phyloP scores from a whole-genome alignment of 306 rosid species.

The Vicia faba region DNA sequence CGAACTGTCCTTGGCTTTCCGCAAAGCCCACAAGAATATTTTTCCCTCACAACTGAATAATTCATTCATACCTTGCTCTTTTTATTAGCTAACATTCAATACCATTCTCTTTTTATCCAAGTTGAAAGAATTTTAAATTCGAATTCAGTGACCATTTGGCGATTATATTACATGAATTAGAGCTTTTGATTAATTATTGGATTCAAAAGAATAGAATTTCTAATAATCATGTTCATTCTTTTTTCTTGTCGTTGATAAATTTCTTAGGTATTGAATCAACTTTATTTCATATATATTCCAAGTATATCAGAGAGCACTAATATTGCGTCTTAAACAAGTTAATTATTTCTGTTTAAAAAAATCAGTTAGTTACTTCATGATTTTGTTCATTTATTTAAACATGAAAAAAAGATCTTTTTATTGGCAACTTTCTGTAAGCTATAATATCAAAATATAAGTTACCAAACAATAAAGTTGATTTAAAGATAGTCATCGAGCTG shows the following conservation, averaged over 20 bases:
- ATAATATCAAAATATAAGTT: too few species aligned
- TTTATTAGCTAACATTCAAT: slow-evolving; percentile 23
- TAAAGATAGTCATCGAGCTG: too few species aligned
- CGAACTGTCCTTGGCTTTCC: slow-evolving; percentile 65
- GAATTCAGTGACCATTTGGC: slow-evolving; percentile 24
- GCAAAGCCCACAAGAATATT: slow-evolving; percentile 65
- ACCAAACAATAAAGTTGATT: too few species aligned
- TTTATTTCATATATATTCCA: slow-evolving; percentile 18
- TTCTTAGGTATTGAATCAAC: slow-evolving; percentile 23
- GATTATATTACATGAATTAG: slow-evolving; percentile 42
- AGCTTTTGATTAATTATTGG: slow-evolving; percentile 41
- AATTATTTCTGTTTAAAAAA: neutral
- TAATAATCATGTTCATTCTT: slow-evolving; percentile 19
- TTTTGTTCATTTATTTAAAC: slow-evolving; percentile 1
- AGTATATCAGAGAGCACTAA: slow-evolving; percentile 39
- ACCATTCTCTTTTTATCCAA: slow-evolving; percentile 47
- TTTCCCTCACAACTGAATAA: slow-evolving; percentile 47
- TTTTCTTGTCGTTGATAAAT: neutral
- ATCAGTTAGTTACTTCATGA: neutral
- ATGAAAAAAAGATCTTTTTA: too few species aligned
- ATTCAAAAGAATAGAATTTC: slow-evolving; percentile 54
- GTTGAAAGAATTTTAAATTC: slow-evolving; percentile 51
- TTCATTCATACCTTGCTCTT: slow-evolving; percentile 43
- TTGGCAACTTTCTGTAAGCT: too few species aligned
- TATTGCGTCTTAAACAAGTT: neutral